These are phyloP conservation scores for Hyaloscypha variabilis DNA, from an alignment of 495 filamentous ascomycete species.

Conservation along the genomic window DNA sequence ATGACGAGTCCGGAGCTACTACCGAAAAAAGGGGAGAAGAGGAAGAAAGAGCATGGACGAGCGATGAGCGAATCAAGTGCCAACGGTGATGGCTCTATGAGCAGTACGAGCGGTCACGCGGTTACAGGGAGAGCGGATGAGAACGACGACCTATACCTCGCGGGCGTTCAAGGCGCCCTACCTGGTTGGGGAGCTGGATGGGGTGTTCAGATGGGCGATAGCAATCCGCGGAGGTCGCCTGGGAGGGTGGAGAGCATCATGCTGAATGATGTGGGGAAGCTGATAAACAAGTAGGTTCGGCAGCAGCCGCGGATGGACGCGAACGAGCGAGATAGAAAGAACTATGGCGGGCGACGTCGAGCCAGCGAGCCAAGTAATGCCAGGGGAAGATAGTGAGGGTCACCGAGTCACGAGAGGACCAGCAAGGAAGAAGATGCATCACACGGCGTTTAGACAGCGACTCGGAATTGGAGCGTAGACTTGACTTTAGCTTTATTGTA, in stretches of 20 bases:
- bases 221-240: background rate
- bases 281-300: constrained; percentile 21
- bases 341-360: too few species aligned
- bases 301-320: background rate
- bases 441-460: too few species aligned
- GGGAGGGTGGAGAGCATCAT: constrained; percentile 28
- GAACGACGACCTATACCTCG: constrained; percentile 22
- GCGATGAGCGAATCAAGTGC: constrained; percentile 9
- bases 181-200: constrained; percentile 29
- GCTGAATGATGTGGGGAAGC: constrained; percentile 29
- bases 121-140: constrained; percentile 2
- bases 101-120: constrained; percentile 4
- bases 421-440: too few species aligned
- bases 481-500: too few species aligned
- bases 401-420: too few species aligned
- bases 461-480: too few species aligned
- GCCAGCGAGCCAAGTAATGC: too few species aligned
- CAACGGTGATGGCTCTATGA: constrained; percentile 1
- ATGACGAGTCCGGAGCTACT: constrained; percentile 30
- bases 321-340: background rate
- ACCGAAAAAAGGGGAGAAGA: constrained; percentile 18
- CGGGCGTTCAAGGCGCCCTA: constrained; percentile 3
- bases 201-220: constrained; percentile 21
- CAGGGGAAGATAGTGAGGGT: too few species aligned
- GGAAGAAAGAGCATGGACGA: constrained; percentile 7